Evolutionary conservation across 495 filamentous ascomycete genomes (phyloP).

Genomic region (Elasticomyces elasticus): DNA sequence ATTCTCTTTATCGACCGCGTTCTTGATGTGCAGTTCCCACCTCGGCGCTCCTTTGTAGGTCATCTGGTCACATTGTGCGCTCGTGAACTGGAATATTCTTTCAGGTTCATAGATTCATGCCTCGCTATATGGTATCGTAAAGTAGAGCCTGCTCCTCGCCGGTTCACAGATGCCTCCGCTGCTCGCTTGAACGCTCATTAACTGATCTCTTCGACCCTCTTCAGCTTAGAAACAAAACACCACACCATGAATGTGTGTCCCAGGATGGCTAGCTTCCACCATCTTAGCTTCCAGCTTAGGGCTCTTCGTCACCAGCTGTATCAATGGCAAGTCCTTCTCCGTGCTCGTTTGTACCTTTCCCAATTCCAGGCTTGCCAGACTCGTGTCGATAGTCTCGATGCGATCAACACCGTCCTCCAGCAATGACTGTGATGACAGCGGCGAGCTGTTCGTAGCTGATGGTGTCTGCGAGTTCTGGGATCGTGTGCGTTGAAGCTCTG

Average conservation of each 20-base stretch:
- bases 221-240: slow-evolving; percentile 4
- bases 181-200: too few species aligned
- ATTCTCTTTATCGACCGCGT: too few species aligned
- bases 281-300: background rate
- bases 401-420: background rate
- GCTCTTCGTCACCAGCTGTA: background rate
- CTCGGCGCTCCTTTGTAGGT: too few species aligned
- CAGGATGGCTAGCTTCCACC: background rate
- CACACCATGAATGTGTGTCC: slow-evolving; percentile 1
- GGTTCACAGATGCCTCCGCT: too few species aligned
- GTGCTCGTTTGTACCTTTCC: background rate
- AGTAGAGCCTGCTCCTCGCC: too few species aligned
- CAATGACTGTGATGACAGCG: background rate
- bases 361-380: slow-evolving; percentile 1
- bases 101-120: too few species aligned
- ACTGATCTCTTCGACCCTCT: too few species aligned
- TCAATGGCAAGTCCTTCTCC: background rate
- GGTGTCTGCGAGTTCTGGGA: background rate
- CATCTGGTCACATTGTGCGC: too few species aligned
- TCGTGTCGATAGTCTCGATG: slow-evolving; percentile 2
- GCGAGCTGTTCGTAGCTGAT: background rate
- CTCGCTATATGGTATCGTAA: too few species aligned
- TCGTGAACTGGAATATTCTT: too few species aligned
- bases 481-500: background rate
- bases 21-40: too few species aligned